These are phyloP conservation scores for Nothophaeocryptopus gaeumannii DNA, from an alignment of 2,329 filamentous ascomycete genomes.

Conservation along the genomic window DNA sequence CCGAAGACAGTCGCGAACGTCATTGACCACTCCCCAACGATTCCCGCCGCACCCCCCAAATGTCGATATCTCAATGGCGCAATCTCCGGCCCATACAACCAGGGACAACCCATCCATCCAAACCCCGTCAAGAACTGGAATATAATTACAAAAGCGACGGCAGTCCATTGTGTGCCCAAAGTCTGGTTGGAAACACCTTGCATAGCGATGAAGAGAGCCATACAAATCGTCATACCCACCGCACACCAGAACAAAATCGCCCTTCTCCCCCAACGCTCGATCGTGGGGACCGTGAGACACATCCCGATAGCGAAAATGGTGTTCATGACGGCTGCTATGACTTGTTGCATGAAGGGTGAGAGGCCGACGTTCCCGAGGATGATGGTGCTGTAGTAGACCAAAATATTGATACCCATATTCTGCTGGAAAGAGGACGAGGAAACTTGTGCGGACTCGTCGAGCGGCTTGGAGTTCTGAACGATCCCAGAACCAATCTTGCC, in stretches of 20 bases:
- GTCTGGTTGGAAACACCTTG: not conserved
- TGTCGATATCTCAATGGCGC: constrained; percentile 16
- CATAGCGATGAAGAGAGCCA: constrained; percentile 11
- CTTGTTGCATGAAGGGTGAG: not conserved
- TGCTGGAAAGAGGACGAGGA: constrained; percentile 19
- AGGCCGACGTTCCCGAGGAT: constrained; percentile 8
- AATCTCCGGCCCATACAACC: constrained; percentile 14
- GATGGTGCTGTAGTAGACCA: constrained; percentile 19
- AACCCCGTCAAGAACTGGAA: constrained; percentile 13
- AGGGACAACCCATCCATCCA: constrained; percentile 13
- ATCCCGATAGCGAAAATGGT: constrained; percentile 15
- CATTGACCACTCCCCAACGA: constrained; percentile 14
- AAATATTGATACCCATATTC: constrained; percentile 17
- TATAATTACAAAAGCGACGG: constrained; percentile 11
- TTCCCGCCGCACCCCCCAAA: constrained; percentile 9
- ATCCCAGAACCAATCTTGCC: constrained; percentile 16
- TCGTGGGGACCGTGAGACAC: constrained; percentile 8
- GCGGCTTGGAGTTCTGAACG: constrained; percentile 15
- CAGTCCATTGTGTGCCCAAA: constrained; percentile 8
- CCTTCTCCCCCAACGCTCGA: constrained; percentile 10
- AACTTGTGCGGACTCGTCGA: constrained; percentile 14
- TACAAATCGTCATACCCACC: constrained; percentile 12
- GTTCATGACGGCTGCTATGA: constrained; percentile 13
- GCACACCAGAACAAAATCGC: constrained; percentile 14
- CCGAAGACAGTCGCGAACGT: constrained; percentile 16